phyloP scores from a whole-genome alignment of 192 early-diverging fungal genomes.

The Dissophora globulifera region DNA sequence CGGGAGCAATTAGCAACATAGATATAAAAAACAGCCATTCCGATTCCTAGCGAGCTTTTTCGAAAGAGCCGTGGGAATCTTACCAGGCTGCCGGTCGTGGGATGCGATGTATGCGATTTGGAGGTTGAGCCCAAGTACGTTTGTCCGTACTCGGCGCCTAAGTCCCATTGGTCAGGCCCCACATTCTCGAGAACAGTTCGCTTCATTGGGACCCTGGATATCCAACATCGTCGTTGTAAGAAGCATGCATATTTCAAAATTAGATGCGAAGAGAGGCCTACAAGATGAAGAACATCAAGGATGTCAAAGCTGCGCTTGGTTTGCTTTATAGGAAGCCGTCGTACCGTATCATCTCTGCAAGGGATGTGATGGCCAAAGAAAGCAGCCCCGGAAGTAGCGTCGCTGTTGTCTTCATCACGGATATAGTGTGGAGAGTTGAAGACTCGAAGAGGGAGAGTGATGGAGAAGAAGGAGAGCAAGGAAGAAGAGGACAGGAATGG shows the following conservation, averaged over 20 bases:
- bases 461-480: not conserved
- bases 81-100: too few species aligned
- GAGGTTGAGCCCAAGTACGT: not conserved
- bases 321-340: too few species aligned
- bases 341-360: conserved; percentile 13
- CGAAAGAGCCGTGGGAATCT: too few species aligned
- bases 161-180: too few species aligned
- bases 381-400: not conserved
- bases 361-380: conserved; percentile 6
- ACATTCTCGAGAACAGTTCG: not conserved
- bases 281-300: too few species aligned
- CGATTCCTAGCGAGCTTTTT: too few species aligned
- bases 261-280: too few species aligned
- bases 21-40: too few species aligned
- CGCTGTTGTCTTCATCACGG: conserved; percentile 7
- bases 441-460: not conserved
- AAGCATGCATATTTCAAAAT: not conserved
- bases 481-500: not conserved
- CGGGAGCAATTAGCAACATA: too few species aligned
- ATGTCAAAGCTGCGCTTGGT: too few species aligned
- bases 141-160: not conserved
- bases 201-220: not conserved
- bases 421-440: not conserved
- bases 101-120: not conserved
- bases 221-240: not conserved